Evolutionary conservation across 1,284 basidiomycete species (phyloP), one percentile per base, ranked within the genome.

Genomic region (Pseudozyma thailandica): DNA sequence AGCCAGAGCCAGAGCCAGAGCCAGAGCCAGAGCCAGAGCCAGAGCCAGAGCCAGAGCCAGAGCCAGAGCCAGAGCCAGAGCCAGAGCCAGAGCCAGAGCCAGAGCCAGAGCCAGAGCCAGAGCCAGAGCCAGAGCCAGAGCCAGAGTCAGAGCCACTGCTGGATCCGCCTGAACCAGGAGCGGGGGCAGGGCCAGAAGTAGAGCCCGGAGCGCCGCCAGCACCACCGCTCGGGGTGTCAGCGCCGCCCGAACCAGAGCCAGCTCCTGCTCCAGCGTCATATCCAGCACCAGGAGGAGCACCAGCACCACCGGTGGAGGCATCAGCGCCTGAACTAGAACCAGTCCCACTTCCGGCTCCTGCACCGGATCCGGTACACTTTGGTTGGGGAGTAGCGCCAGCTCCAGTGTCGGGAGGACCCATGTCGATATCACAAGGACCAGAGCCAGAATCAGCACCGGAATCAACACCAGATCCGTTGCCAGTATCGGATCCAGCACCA

Each of bases 141-240:
- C 53, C 49, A 44, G 31, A 27, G 52, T 49, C 51, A 37, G 42
- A 8, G 26, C 43, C 45, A 25, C 44, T 44, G 20, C 53, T 53
- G 23, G 35, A 4, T 30, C 27, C 33, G 33, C 33, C 25, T 25
- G 42, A 5, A 27, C 61, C 50, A 49, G 47, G 1, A 28, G 57
- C 48, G 35, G 27, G 8, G 4, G 58, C 58, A 28, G 47, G 20
- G 26, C 45, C 54, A 20, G 37, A 18, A 13, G 47, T 38, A 27
- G 23, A 16, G 20, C 38, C 38, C 10, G 7, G 23, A 21, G 38
- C 47, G 39, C 25, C n/a, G 30, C 25, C 35, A 27, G 23, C 16
- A 23, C 38, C 38, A 20, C 6, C 18, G 27, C 44, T n/a, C n/a
- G n/a, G n/a, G n/a, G n/a, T n/a, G n/a, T n/a, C n/a, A n/a, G n/a